phyloP scores from a whole-genome alignment of 805 yeast species.

The Kazachstania bromeliacearum region DNA sequence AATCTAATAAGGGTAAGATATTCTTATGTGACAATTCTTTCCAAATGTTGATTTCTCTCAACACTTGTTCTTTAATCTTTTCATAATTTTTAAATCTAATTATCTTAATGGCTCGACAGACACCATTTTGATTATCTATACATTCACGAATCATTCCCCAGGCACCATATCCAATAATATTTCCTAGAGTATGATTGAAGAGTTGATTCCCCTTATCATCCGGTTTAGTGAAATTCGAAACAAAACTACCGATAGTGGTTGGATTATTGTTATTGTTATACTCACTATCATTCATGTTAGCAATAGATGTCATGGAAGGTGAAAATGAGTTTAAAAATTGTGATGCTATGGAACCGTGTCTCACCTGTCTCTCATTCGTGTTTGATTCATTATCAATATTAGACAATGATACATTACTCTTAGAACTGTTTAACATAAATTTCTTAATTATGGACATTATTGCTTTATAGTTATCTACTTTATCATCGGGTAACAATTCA shows the following conservation, averaged over 20 bases:
- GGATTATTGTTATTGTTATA: slow-evolving; percentile 2
- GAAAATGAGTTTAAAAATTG: slow-evolving; percentile 28
- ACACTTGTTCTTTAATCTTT: slow-evolving; percentile 47
- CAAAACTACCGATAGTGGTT: neutral
- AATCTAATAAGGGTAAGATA: slow-evolving; percentile 52
- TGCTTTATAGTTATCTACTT: slow-evolving; percentile 28
- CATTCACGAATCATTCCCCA: slow-evolving; percentile 84
- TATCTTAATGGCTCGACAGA: slow-evolving; percentile 53
- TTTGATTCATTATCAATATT: slow-evolving; percentile 1
- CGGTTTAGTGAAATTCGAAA: slow-evolving; percentile 10
- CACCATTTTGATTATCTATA: slow-evolving; percentile 23
- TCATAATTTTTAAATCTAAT: slow-evolving; percentile 43
- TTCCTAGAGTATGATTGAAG: slow-evolving; percentile 55
- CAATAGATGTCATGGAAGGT: slow-evolving; percentile 18
- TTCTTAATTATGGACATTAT: slow-evolving; percentile 26
- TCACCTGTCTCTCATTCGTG: slow-evolving; percentile 7
- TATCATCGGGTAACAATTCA: slow-evolving; percentile 31
- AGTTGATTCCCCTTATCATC: slow-evolving; percentile 66
- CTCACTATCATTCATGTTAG: slow-evolving; percentile 6
- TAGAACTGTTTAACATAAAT: slow-evolving; percentile 17
- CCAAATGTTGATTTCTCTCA: slow-evolving; percentile 73
- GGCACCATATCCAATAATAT: slow-evolving; percentile 78
- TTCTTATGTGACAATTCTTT: slow-evolving; percentile 51
- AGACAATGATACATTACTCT: slow-evolving; percentile 18
- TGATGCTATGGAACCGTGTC: slow-evolving; percentile 28